phyloP scores from a whole-genome alignment of 2,329 filamentous ascomycete species.

The Penicillium rolfsii region DNA sequence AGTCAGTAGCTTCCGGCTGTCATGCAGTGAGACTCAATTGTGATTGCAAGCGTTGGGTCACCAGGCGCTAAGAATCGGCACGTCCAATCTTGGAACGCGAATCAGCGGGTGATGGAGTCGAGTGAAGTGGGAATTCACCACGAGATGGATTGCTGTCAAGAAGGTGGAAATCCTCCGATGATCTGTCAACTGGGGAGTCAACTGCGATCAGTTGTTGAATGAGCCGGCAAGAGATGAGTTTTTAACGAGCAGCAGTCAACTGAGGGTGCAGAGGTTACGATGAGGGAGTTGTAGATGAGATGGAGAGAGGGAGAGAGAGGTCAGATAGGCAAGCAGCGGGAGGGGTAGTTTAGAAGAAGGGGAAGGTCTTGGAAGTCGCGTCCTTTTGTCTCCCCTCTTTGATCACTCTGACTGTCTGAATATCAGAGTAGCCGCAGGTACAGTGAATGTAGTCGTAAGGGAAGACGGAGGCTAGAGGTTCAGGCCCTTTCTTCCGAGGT shows the following conservation, averaged over 20 bases:
- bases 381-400: conserved; percentile 17
- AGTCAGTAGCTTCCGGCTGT: conserved; percentile 1
- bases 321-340: neutral
- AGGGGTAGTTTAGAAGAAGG: conserved; percentile 6
- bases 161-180: neutral
- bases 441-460: neutral
- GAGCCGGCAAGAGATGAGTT: neutral
- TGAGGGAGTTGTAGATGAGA: neutral
- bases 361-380: conserved; percentile 15
- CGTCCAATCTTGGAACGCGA: conserved; percentile 20
- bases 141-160: conserved; percentile 11
- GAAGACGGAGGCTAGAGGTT: conserved; percentile 2
- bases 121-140: conserved; percentile 15
- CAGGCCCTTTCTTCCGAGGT: conserved; percentile 8
- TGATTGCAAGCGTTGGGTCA: conserved; percentile 31
- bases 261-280: neutral
- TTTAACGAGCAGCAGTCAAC: neutral
- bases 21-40: conserved; percentile 2
- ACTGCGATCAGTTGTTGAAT: neutral
- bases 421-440: neutral
- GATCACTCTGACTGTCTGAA: neutral
- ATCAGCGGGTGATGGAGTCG: conserved; percentile 18
- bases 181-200: neutral
- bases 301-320: neutral
- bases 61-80: conserved; percentile 33